These are phyloP conservation scores for Globisporangium paroecandrum DNA, from an alignment of 352 stramenopile species.

Conservation along the genomic window DNA sequence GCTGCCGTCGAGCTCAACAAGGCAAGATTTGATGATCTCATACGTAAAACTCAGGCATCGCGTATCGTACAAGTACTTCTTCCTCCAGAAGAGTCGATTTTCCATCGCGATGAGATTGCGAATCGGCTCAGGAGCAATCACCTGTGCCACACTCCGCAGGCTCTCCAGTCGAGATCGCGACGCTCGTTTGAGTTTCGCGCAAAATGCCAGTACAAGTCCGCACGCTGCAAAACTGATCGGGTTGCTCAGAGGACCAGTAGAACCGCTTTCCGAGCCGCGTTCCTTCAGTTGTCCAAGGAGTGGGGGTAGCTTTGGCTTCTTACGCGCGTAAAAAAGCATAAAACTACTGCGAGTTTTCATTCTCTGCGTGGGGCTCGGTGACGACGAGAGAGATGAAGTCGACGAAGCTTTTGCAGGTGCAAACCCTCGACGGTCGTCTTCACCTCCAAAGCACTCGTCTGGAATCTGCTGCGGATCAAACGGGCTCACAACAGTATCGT, in stretches of 20 bases:
- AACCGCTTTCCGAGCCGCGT: background rate
- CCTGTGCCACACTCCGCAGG: conserved; percentile 38
- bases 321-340: conserved; percentile 83
- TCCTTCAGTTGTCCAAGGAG: conserved; percentile 3
- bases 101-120: conserved; percentile 73
- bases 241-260: background rate
- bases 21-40: conserved; percentile 60
- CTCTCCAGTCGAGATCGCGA: conserved; percentile 32
- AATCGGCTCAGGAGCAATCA: conserved; percentile 74
- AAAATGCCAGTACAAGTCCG: conserved; percentile 29
- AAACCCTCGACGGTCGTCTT: conserved; percentile 31
- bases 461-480: conserved; percentile 72
- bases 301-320: conserved; percentile 35
- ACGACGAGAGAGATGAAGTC: conserved; percentile 15
- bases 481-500: conserved; percentile 78
- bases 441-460: conserved; percentile 68
- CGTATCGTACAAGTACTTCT: conserved; percentile 78
- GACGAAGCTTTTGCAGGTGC: conserved; percentile 4
- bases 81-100: conserved; percentile 84
- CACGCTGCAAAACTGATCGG: conserved; percentile 6
- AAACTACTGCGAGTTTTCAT: conserved; percentile 88
- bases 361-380: conserved; percentile 19
- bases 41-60: conserved; percentile 80
- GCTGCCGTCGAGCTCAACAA: conserved; percentile 34
- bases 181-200: conserved; percentile 31